Percentiles rank a stretch among this genome's conserved stretches.
Conservation (phyloP, 495 filamentous ascomycete genomes). For the Tirmania nivea region DNA sequence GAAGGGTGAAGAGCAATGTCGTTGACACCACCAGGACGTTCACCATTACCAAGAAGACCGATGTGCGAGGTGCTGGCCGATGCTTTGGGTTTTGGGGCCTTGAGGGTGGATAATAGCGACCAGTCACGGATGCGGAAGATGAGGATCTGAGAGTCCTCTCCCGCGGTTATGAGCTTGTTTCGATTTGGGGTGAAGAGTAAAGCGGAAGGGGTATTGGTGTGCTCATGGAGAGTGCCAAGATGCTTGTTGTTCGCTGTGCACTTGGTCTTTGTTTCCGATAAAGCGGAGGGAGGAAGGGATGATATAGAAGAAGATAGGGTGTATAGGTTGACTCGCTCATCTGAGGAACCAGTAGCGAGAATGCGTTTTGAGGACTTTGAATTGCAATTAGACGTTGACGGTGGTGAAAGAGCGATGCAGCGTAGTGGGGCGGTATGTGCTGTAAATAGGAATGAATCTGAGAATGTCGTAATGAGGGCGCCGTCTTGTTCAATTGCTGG, state of each 20-base stretch:
- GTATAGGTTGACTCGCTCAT: slow-evolving; percentile 90
- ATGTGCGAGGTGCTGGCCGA: slow-evolving; percentile 64
- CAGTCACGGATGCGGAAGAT: slow-evolving; percentile 76
- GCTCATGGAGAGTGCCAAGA: slow-evolving; percentile 68
- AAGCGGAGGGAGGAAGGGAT: slow-evolving; percentile 18
- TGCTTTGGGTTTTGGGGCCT: slow-evolving; percentile 47
- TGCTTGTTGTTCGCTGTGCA: slow-evolving; percentile 66
- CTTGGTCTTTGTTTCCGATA: slow-evolving; percentile 39
- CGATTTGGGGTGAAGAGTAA: slow-evolving; percentile 59
- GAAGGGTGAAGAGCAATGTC: slow-evolving; percentile 89
- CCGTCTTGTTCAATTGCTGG: slow-evolving; percentile 3
- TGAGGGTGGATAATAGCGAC: slow-evolving; percentile 71
- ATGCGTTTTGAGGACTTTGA: slow-evolving; percentile 42
- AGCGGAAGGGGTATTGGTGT: slow-evolving; percentile 54
- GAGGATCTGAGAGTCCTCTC: slow-evolving; percentile 73
- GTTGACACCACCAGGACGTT: slow-evolving; percentile 72
- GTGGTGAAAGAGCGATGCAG: slow-evolving; percentile 68
- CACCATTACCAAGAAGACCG: slow-evolving; percentile 56
- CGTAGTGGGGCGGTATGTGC: slow-evolving; percentile 79
- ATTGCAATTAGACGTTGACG: slow-evolving; percentile 31
- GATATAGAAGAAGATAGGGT: slow-evolving; percentile 50
- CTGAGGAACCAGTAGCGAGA: slow-evolving; percentile 71
- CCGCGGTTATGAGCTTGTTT: slow-evolving; percentile 61
- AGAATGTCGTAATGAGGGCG: slow-evolving; percentile 36
- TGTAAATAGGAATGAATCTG: slow-evolving; percentile 89